phyloP scores from a whole-genome alignment of 345 rosid species.

The Populus davidiana region DNA sequence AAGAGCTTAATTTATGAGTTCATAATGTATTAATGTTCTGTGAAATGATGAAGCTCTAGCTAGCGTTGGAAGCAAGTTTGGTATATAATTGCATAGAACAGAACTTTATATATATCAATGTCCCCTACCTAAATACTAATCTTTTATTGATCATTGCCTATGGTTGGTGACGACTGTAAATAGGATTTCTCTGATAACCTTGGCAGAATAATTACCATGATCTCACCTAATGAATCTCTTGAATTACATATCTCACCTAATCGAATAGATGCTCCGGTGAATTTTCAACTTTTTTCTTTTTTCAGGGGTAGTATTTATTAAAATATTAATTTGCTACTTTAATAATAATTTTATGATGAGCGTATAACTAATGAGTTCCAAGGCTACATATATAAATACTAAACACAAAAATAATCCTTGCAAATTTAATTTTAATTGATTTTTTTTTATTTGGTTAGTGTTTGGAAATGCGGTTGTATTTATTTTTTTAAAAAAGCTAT shows the following conservation, averaged over 20 bases:
- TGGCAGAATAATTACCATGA: neutral
- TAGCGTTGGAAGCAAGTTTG: slow-evolving; percentile 4
- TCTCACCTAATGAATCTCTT: neutral
- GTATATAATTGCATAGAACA: neutral
- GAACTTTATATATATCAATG: neutral
- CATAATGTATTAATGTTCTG: neutral
- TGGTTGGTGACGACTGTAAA: neutral
- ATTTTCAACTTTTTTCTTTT: neutral
- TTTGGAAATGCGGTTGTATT: too few relatives aligned
- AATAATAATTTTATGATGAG: neutral
- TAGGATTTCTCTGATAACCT: too few relatives aligned
- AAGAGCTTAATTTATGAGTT: neutral
- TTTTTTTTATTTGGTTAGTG: neutral
- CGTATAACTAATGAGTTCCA: neutral
- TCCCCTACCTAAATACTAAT: neutral
- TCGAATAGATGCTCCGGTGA: neutral
- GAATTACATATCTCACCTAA: slow-evolving; percentile 5
- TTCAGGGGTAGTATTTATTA: neutral
- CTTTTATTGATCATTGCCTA: neutral
- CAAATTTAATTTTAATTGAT: neutral
- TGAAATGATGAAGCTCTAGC: neutral
- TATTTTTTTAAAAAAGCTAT: too few relatives aligned
- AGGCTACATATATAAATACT: neutral
- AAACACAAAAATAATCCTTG: too few relatives aligned
- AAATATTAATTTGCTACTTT: neutral